These are phyloP conservation scores for Sindora glabra DNA, from an alignment of 306 rosid genomes.

Conservation along the genomic window DNA sequence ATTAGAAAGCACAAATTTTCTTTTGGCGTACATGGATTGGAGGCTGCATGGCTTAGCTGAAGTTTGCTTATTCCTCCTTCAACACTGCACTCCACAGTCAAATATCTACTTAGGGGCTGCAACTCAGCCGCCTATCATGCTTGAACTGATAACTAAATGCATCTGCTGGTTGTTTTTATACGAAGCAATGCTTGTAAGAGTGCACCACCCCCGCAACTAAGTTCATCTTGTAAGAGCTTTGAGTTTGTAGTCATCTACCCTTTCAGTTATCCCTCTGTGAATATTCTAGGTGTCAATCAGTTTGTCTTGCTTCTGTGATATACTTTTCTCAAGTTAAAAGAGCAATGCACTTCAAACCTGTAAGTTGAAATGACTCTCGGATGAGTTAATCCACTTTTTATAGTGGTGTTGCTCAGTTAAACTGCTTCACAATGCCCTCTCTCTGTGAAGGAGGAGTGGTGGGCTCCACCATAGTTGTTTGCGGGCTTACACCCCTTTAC, in stretches of 20 bases:
- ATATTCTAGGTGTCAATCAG: slow-evolving; percentile 75
- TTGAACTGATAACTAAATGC: slow-evolving; percentile 44
- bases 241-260: slow-evolving; percentile 52
- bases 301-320: slow-evolving; percentile 58
- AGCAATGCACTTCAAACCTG: slow-evolving; percentile 37
- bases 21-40: slow-evolving; percentile 16
- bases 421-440: too few relatives aligned
- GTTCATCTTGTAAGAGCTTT: slow-evolving; percentile 50
- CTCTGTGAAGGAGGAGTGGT: too few relatives aligned
- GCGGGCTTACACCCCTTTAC: too few relatives aligned
- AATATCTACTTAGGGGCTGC: slow-evolving; percentile 23
- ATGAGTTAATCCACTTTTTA: slow-evolving; percentile 39
- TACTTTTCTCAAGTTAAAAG: slow-evolving; percentile 33
- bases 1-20: slow-evolving; percentile 25
- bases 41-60: slow-evolving; percentile 6
- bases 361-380: slow-evolving; percentile 34
- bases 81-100: slow-evolving; percentile 11
- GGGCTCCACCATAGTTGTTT: too few relatives aligned
- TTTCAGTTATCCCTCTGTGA: slow-evolving; percentile 53
- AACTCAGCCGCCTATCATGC: slow-evolving; percentile 27
- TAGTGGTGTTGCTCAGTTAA: too few relatives aligned
- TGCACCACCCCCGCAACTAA: slow-evolving; percentile 41
- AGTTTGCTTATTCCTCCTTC: slow-evolving; percentile 19
- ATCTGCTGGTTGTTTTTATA: slow-evolving; percentile 58
- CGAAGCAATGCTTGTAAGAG: slow-evolving; percentile 74